Evolutionary conservation across 768 basidiomycete genomes (phyloP).

Genomic region (Filobasidium floriforme): DNA sequence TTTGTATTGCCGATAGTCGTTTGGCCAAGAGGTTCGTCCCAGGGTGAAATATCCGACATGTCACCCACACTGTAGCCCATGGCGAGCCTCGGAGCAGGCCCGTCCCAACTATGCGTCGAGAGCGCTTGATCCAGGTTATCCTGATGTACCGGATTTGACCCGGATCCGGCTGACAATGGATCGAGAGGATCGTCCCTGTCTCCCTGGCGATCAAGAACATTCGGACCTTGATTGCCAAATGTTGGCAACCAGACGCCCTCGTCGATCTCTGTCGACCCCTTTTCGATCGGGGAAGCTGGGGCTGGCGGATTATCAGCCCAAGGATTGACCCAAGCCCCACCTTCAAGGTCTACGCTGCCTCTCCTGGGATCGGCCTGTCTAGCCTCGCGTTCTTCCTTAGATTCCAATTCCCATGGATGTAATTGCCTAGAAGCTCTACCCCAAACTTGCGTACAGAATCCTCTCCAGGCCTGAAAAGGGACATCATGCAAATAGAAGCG

Average conservation of each 20-base stretch:
- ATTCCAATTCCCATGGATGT: constrained; percentile 39
- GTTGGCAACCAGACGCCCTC: background rate
- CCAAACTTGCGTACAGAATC: constrained; percentile 40
- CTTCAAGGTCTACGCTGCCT: background rate
- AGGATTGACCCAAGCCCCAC: background rate
- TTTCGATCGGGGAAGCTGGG: background rate
- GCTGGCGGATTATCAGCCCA: background rate
- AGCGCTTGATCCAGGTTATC: no score
- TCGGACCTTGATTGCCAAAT: no score
- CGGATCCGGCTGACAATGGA: no score
- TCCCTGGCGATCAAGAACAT: no score
- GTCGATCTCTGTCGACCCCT: background rate
- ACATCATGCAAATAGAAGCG: background rate
- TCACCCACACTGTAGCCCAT: background rate
- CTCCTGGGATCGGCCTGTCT: background rate
- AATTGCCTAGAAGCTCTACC: constrained; percentile 31
- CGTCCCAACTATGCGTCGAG: background rate
- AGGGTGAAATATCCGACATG: background rate
- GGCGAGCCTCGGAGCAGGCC: background rate
- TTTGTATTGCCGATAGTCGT: constrained; percentile 6
- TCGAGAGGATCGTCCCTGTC: no score
- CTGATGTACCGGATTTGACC: no score
- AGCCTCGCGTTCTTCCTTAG: constrained; percentile 25
- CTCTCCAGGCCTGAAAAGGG: constrained; percentile 22
- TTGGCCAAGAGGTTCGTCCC: background rate